Base-by-base conservation (phyloP, 2,329 filamentous ascomycete species). In the Cercospora zeae-maydis region DNA sequence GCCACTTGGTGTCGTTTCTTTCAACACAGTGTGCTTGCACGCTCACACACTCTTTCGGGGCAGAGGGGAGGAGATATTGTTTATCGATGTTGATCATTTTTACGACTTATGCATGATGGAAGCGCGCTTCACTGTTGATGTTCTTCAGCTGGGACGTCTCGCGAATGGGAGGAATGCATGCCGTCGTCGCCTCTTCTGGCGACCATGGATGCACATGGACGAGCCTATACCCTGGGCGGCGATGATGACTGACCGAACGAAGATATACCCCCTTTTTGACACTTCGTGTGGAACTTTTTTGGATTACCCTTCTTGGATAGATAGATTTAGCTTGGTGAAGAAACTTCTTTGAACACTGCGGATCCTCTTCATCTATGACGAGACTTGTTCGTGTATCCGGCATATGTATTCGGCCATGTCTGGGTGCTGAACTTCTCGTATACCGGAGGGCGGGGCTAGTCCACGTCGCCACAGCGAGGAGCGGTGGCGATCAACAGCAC, bases 231-330 rank as follows among this genome's bases (percentile, higher is more conserved):
- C 57, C 57, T 63, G 36, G 51, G 56, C 54, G 56, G 61, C 53
- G 58, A 53, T 63, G 56, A 55, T 63, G 45, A 57, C 36, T 58
- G 51, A 62, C 51, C 39, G 42, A 59, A 42, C 54, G 42, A 55
- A 60, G 56, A 58, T 63, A 61, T 55, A 54, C 61, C 61, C 59
- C 62, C 42, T 53, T 56, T 58, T 36, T 58, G 39, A 59, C 45
- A 47, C 42, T 64, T 66, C 62, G 59, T 66, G 64, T 66, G 49
- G 37, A 49, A 58, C n/a, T 64, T 56, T 47, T 54, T 61, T 63
- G 24, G 33, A 33, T 52, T 64, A 49, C 31, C 24, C 53, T 64
- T 62, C 49, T 57, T 61, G 54, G 42, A 49, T 59, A 63, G 61
- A 61, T 58, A 53, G 45, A 45, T 53, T 62, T 16, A 21, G 55